Conservation (phyloP, 306 rosid genomes). For the Casuarina glauca region DNA sequence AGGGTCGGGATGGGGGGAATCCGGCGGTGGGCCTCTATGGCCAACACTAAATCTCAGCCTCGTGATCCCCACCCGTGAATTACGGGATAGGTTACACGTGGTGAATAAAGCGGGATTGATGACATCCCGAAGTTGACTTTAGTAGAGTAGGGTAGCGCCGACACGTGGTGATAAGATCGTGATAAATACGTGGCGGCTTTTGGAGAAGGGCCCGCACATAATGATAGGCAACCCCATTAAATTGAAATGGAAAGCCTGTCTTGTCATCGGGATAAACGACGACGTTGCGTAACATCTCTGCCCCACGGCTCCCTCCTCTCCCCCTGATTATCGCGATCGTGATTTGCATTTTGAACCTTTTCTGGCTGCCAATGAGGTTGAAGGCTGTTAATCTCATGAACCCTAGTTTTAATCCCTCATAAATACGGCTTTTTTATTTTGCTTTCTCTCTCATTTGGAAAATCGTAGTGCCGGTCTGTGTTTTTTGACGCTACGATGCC, state of each 20-base stretch:
- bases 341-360: background rate
- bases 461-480: too few species aligned
- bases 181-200: conserved; percentile 9
- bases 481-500: too few species aligned
- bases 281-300: background rate
- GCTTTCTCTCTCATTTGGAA: background rate
- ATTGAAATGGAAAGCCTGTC: conserved; percentile 13
- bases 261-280: conserved; percentile 7
- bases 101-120: background rate
- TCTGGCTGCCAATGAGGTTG: background rate
- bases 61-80: conserved; percentile 2
- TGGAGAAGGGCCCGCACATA: conserved; percentile 18
- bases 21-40: background rate
- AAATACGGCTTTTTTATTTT: too few species aligned
- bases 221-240: conserved; percentile 1
- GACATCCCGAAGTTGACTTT: background rate
- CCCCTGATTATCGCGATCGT: too few species aligned
- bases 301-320: background rate
- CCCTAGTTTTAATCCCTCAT: too few species aligned
- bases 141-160: background rate
- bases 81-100: conserved; percentile 4
- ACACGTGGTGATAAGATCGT: conserved; percentile 1
- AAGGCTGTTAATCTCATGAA: background rate
- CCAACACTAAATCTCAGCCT: conserved; percentile 3
- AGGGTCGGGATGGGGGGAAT: background rate